phyloP scores from a whole-genome alignment of 371 early-diverging fungal genomes.

The Rhizopus delemar region DNA sequence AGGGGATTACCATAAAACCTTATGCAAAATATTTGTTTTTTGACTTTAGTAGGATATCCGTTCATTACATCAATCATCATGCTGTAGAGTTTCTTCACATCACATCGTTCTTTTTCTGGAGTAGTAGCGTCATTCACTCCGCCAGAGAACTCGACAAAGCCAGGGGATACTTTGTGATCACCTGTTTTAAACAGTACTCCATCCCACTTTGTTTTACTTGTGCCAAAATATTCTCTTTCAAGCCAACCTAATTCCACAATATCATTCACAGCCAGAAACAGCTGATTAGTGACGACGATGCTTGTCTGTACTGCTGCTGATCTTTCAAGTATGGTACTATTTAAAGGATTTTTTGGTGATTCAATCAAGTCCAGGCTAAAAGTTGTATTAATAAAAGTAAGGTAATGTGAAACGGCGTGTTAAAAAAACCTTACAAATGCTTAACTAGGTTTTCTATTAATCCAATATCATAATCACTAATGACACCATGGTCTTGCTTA shows the following conservation, averaged over 20 bases:
- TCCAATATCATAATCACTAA: slow-evolving; percentile 8
- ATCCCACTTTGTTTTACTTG: slow-evolving; percentile 16
- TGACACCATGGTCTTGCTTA: slow-evolving; percentile 2
- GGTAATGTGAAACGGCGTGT: slow-evolving; percentile 5
- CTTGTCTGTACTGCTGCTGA: slow-evolving; percentile 13
- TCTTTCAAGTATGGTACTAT: slow-evolving; percentile 5
- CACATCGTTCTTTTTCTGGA: slow-evolving; percentile 8
- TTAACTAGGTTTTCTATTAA: slow-evolving; percentile 7
- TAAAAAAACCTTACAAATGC: slow-evolving; percentile 6
- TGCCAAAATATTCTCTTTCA: slow-evolving; percentile 12
- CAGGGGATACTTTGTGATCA: slow-evolving; percentile 11
- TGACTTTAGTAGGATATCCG: slow-evolving; percentile 5
- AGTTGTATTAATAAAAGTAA: slow-evolving; percentile 7
- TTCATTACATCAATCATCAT: slow-evolving; percentile 13
- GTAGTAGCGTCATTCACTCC: slow-evolving; percentile 5
- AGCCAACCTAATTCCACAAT: slow-evolving; percentile 10
- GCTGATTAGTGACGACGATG: slow-evolving; percentile 4
- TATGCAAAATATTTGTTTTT: slow-evolving; percentile 12
- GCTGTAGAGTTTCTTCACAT: slow-evolving; percentile 8
- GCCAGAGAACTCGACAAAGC: slow-evolving; percentile 17
- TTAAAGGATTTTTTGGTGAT: slow-evolving; percentile 16
- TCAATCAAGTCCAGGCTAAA: slow-evolving; percentile 15
- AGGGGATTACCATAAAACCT: slow-evolving; percentile 13
- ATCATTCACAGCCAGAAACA: slow-evolving; percentile 14
- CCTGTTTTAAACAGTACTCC: slow-evolving; percentile 11